Percentiles rank a stretch among this genome's conserved stretches.
These are phyloP conservation scores for Gymnopilus dilepis DNA, from an alignment of 768 basidiomycete species.

Conservation along the genomic window DNA sequence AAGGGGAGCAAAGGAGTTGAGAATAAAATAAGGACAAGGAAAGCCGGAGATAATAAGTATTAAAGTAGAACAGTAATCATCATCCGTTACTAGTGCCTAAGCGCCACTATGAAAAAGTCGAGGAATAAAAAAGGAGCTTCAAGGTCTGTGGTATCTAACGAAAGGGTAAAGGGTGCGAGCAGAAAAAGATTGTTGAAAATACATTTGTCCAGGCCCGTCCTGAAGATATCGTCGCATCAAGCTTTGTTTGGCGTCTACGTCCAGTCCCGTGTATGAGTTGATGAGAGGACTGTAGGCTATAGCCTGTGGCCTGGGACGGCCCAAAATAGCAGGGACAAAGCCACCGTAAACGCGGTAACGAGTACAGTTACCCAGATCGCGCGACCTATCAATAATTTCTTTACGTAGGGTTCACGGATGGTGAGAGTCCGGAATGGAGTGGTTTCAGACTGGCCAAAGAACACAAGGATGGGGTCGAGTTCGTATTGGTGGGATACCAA, in stretches of 20 bases:
- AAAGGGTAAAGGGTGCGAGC: background rate
- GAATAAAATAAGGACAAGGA: slow-evolving; percentile 31
- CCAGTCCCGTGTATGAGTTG: background rate
- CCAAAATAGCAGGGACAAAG: slow-evolving; percentile 91
- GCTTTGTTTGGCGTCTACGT: background rate
- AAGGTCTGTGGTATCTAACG: slow-evolving; percentile 15
- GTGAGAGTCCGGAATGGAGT: slow-evolving; percentile 94
- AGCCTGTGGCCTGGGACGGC: slow-evolving; percentile 94
- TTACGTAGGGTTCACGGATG: slow-evolving; percentile 94
- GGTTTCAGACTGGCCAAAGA: slow-evolving; percentile 93
- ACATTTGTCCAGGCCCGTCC: slow-evolving; percentile 13
- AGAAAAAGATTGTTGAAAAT: slow-evolving; percentile 11
- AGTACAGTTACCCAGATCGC: slow-evolving; percentile 90
- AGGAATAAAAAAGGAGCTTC: slow-evolving; percentile 15
- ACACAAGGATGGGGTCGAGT: slow-evolving; percentile 93
- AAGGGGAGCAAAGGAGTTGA: slow-evolving; percentile 36
- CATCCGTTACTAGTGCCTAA: slow-evolving; percentile 12
- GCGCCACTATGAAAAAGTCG: slow-evolving; percentile 17
- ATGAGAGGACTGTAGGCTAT: slow-evolving; percentile 35
- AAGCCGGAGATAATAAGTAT: slow-evolving; percentile 27
- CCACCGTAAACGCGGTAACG: slow-evolving; percentile 76
- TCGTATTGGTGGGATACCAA: slow-evolving; percentile 97
- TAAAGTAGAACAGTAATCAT: slow-evolving; percentile 24
- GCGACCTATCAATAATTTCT: slow-evolving; percentile 85
- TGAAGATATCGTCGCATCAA: slow-evolving; percentile 11